Conservation (phyloP, 2,329 filamentous ascomycete species). For the Stachybotrys elegans region DNA sequence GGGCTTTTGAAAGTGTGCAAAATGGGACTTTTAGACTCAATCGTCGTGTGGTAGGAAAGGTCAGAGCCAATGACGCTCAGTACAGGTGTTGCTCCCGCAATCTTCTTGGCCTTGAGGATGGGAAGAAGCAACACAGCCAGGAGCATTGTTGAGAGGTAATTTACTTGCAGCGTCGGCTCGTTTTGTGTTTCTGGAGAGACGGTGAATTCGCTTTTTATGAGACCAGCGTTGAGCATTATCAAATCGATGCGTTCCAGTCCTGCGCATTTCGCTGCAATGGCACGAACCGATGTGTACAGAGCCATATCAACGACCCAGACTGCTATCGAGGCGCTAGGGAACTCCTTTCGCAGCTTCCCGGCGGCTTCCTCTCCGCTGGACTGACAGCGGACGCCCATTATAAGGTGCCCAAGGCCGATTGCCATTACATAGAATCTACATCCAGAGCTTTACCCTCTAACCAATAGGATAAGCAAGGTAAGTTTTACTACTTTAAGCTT, state of each 20-base stretch:
- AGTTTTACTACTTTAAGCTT: too few species aligned
- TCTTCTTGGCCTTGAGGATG: not conserved
- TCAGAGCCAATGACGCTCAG: not conserved
- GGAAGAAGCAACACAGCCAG: conserved; percentile 1
- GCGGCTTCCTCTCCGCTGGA: not conserved
- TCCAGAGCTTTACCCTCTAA: too few species aligned
- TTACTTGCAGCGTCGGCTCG: not conserved
- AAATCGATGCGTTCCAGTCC: not conserved
- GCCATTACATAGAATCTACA: too few species aligned
- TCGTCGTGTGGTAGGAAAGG: not conserved
- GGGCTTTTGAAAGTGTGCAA: conserved; percentile 3
- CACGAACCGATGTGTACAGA: not conserved
- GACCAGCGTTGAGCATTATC: not conserved
- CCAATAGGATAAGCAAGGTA: too few species aligned
- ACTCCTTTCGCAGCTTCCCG: not conserved
- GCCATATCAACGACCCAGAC: not conserved
- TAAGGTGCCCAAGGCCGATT: conserved; percentile 35
- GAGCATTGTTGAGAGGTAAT: not conserved
- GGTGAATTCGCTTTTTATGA: not conserved
- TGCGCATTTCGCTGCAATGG: not conserved
- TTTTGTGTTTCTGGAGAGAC: not conserved
- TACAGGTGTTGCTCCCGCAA: not conserved
- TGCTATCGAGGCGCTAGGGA: not conserved
- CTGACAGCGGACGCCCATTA: conserved; percentile 37
- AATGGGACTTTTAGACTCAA: conserved; percentile 8